A percentile compares a stretch with the other conserved stretches of the same genome.
phyloP scores from a whole-genome alignment of 257 asterid genomes.

The Craterostigma plantagineum region DNA sequence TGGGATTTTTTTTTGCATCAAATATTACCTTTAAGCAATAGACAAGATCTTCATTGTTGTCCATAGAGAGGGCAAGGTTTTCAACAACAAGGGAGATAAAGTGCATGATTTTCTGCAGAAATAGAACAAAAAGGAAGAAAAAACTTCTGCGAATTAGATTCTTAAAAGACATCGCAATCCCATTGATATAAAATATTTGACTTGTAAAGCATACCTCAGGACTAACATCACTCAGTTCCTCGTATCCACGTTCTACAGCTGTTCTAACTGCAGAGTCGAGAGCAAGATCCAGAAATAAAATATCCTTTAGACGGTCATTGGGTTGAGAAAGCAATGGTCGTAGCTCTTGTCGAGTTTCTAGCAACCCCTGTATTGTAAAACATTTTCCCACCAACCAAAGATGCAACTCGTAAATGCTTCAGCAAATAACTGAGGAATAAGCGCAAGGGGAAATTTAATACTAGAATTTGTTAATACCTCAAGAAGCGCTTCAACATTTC shows the following conservation, averaged over 20 bases:
- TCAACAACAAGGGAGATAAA: conserved; percentile 82
- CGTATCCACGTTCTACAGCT: conserved; percentile 92
- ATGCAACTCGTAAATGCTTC: no score
- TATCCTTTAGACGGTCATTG: conserved; percentile 80
- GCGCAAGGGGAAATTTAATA: no score
- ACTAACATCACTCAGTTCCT: conserved; percentile 53
- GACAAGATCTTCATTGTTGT: conserved; percentile 70
- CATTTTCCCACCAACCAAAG: neutral
- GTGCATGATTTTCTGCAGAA: conserved; percentile 75
- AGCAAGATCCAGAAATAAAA: conserved; percentile 82
- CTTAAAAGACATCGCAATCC: neutral
- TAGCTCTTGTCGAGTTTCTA: conserved; percentile 95
- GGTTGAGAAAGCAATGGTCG: conserved; percentile 69
- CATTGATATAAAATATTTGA: neutral
- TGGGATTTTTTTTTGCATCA: conserved; percentile 1
- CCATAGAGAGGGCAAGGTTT: conserved; percentile 79
- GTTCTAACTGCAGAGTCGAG: conserved; percentile 95
- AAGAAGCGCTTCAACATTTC: conserved; percentile 74
- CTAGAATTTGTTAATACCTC: conserved; percentile 43
- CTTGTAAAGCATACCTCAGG: conserved; percentile 50
- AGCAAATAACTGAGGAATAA: no score
- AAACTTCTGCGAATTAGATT: conserved; percentile 1
- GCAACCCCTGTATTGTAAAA: conserved; percentile 37
- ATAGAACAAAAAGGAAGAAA: conserved; percentile 6
- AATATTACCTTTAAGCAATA: conserved; percentile 80